Conservation (phyloP, 1,139 yeast genomes). For the Diutina neorugosa region DNA sequence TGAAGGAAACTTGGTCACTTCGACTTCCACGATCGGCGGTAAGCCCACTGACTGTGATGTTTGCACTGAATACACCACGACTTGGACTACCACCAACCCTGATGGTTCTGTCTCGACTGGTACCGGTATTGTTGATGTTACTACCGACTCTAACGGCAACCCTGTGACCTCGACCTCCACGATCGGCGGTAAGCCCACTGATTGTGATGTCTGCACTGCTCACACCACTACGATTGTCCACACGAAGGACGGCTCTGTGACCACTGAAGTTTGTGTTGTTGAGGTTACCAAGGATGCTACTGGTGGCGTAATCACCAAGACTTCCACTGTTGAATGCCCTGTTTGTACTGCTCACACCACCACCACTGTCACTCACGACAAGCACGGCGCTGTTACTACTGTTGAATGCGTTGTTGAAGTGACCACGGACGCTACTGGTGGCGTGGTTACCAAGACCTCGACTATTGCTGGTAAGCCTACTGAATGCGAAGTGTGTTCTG, state of each 20-base stretch:
- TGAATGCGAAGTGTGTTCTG: neutral
- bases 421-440: neutral
- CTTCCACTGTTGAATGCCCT: neutral
- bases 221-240: neutral
- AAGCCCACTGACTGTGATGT: neutral
- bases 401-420: neutral
- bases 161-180: neutral
- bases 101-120: neutral
- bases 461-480: neutral
- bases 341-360: neutral
- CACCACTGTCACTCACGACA: neutral
- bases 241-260: neutral
- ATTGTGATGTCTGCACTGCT: neutral
- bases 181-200: neutral
- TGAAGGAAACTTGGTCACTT: neutral
- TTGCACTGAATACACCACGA: constrained; percentile 1
- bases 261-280: neutral
- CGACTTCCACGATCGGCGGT: neutral
- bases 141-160: neutral
- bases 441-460: neutral
- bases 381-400: neutral
- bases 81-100: neutral
- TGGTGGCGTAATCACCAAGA: neutral
- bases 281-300: neutral
- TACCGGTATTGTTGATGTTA: constrained; percentile 1